Percentiles rank a stretch among this genome's conserved stretches.
Conservation (phyloP, 2,329 filamentous ascomycete genomes). For the Aspergillus sp. region DNA sequence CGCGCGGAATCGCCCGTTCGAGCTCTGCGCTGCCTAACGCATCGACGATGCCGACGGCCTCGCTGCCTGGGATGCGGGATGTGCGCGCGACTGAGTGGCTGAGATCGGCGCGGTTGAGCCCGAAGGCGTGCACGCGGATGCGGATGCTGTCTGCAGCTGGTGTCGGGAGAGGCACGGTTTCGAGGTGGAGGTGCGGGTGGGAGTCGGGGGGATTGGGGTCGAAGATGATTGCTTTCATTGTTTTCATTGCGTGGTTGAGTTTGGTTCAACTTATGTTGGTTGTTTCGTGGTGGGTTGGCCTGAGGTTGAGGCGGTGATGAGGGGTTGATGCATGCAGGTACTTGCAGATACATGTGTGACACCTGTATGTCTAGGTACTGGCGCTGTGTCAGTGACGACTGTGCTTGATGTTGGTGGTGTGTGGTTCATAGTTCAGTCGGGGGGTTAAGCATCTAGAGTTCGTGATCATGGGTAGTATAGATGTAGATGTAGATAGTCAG, state of each 20-base stretch:
- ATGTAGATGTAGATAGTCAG: too few species aligned
- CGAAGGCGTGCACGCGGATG: conserved; percentile 44
- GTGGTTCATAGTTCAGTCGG: too few species aligned
- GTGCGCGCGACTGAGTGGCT: conserved; percentile 40
- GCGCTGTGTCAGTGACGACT: too few species aligned
- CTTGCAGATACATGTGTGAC: too few species aligned
- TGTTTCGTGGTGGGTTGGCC: background rate
- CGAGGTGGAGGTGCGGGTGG: conserved; percentile 40
- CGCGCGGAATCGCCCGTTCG: conserved; percentile 30
- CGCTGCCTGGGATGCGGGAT: conserved; percentile 48
- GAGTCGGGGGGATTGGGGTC: conserved; percentile 31
- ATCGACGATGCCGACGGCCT: conserved; percentile 44
- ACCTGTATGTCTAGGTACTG: too few species aligned
- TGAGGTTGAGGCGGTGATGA: background rate
- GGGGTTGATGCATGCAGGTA: background rate
- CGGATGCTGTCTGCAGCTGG: conserved; percentile 39
- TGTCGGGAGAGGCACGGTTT: conserved; percentile 37
- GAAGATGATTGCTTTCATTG: conserved; percentile 47
- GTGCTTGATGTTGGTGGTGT: too few species aligned
- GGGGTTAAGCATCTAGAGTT: too few species aligned
- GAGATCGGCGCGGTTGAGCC: conserved; percentile 48
- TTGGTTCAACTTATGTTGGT: background rate
- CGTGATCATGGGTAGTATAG: too few species aligned
- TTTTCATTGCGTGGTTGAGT: background rate
- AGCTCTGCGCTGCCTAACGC: conserved; percentile 26